Conservation (phyloP, 495 filamentous ascomycete species). For the Penicillium alfredii region DNA sequence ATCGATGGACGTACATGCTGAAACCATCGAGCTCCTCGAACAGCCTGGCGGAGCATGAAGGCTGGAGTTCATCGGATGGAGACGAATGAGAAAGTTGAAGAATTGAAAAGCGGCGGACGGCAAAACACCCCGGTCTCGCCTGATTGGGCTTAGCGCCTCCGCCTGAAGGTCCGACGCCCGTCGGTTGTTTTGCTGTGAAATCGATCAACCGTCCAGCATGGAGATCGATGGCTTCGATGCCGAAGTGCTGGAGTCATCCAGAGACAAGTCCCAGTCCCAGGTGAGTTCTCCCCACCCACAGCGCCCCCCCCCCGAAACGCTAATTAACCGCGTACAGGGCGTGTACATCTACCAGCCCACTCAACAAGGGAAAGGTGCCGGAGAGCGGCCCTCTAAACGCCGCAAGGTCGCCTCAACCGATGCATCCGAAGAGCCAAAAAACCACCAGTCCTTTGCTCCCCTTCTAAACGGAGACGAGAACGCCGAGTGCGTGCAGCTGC, state of each 20-base stretch:
- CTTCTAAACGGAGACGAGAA: conserved; percentile 60
- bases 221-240: conserved; percentile 23
- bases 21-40: conserved; percentile 43
- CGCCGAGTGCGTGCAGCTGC: conserved; percentile 41
- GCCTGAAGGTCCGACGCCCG: conserved; percentile 14
- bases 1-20: conserved; percentile 33
- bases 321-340: conserved; percentile 42
- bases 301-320: too few species aligned
- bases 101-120: conserved; percentile 4
- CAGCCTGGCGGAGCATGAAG: conserved; percentile 46
- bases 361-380: conserved; percentile 26
- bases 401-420: conserved; percentile 44
- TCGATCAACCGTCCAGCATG: conserved; percentile 19
- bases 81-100: conserved; percentile 4
- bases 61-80: conserved; percentile 24
- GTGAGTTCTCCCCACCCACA: too few species aligned
- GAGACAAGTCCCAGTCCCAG: conserved; percentile 42
- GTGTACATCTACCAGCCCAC: conserved; percentile 65
- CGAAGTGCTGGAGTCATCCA: conserved; percentile 22
- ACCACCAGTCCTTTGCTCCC: conserved; percentile 44
- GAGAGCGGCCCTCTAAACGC: conserved; percentile 56
- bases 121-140: conserved; percentile 10
- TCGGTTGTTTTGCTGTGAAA: too few species aligned
- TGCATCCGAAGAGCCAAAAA: conserved; percentile 12
- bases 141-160: conserved; percentile 34